Evolutionary conservation across 768 basidiomycete genomes (phyloP).

Genomic region (Suillus brevipes): DNA sequence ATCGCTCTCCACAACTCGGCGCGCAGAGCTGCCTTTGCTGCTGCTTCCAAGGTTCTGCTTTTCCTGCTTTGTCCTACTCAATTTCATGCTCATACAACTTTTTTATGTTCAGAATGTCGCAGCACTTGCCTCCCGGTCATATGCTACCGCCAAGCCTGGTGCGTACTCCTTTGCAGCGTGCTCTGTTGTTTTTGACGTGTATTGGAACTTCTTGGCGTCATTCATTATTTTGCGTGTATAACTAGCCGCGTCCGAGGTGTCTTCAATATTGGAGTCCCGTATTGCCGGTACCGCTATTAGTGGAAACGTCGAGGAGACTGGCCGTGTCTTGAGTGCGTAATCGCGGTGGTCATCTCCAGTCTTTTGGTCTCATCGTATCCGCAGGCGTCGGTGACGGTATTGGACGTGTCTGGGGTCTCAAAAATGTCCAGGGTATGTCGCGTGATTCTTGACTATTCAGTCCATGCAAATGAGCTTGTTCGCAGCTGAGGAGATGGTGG

Average conservation of each 20-base stretch:
- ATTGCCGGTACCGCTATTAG: slow-evolving; percentile 90
- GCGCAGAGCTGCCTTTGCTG: slow-evolving; percentile 74
- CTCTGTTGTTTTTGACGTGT: slow-evolving; percentile 17
- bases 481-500: slow-evolving; percentile 99
- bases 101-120: slow-evolving; percentile 36
- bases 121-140: slow-evolving; percentile 69
- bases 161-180: slow-evolving; percentile 30
- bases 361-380: slow-evolving; percentile 13
- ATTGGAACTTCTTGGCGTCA: slow-evolving; percentile 12
- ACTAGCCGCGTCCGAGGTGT: slow-evolving; percentile 97
- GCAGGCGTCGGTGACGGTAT: slow-evolving; percentile 99
- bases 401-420: slow-evolving; percentile 98
- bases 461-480: background rate
- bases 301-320: slow-evolving; percentile 98
- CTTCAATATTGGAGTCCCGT: slow-evolving; percentile 97
- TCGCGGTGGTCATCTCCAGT: background rate
- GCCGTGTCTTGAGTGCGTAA: slow-evolving; percentile 92
- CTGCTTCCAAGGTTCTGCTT: slow-evolving; percentile 57
- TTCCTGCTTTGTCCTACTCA: slow-evolving; percentile 17
- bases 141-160: slow-evolving; percentile 99
- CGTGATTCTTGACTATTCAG: background rate
- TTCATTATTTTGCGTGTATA: slow-evolving; percentile 34
- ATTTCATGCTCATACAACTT: slow-evolving; percentile 11
- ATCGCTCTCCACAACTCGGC: slow-evolving; percentile 83
- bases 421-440: slow-evolving; percentile 89